Conservation (phyloP, 2,329 filamentous ascomycete genomes). For the Cyanodermella asteris region DNA sequence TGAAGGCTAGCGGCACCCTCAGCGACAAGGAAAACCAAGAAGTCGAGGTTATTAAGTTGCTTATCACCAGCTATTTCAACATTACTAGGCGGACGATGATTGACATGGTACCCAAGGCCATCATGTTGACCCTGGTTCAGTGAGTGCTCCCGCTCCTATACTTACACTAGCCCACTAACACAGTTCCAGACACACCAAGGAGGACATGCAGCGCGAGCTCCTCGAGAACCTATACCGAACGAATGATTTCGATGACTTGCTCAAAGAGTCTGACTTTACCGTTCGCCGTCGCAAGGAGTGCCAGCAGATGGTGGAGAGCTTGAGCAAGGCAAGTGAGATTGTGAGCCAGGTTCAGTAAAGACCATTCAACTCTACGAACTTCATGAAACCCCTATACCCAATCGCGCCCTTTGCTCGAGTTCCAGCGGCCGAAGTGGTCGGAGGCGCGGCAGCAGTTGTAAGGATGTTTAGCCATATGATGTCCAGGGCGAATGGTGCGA, state of each 20-base stretch:
- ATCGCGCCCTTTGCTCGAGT: no score
- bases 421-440: no score
- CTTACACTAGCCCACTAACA: slow-evolving; percentile 6
- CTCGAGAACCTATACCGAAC: slow-evolving; percentile 94
- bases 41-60: slow-evolving; percentile 94
- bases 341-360: slow-evolving; percentile 53
- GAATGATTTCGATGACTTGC: slow-evolving; percentile 71
- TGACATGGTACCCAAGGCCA: slow-evolving; percentile 98
- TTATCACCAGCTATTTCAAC: slow-evolving; percentile 94
- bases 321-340: slow-evolving; percentile 80
- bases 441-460: no score
- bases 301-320: slow-evolving; percentile 94
- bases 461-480: no score
- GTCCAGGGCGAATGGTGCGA: no score
- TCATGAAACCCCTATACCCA: no score
- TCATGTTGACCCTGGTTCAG: slow-evolving; percentile 94
- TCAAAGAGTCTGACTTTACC: slow-evolving; percentile 97
- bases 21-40: slow-evolving; percentile 89
- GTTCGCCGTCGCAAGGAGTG: slow-evolving; percentile 89
- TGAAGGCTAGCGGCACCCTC: slow-evolving; percentile 84
- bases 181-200: slow-evolving; percentile 57
- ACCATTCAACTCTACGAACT: no score
- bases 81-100: slow-evolving; percentile 98
- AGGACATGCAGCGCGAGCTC: slow-evolving; percentile 94
- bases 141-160: slow-evolving; percentile 30